A percentile compares a stretch with the other conserved stretches of the same genome.
Evolutionary conservation across 805 yeast species (phyloP).

Genomic region (Wickerhamiella qilinensis): DNA sequence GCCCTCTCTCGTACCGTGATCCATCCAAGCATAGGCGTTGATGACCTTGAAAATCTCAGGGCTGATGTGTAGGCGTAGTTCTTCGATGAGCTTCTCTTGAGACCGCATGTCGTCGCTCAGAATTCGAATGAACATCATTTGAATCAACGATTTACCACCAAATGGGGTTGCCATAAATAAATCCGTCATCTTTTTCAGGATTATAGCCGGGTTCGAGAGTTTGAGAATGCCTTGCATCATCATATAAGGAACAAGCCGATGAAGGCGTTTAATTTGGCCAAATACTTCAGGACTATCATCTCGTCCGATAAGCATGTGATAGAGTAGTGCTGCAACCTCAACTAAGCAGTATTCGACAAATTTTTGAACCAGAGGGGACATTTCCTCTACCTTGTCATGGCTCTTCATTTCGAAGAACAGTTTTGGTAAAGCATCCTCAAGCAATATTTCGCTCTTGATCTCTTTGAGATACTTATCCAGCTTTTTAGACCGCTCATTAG

Average conservation of each 20-base stretch:
- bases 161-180: slow-evolving; percentile 67
- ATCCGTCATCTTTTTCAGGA: slow-evolving; percentile 66
- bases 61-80: slow-evolving; percentile 28
- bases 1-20: slow-evolving; percentile 15
- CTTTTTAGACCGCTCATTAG: slow-evolving; percentile 37
- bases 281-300: slow-evolving; percentile 69
- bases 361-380: slow-evolving; percentile 51
- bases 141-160: slow-evolving; percentile 52
- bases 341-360: slow-evolving; percentile 72
- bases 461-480: slow-evolving; percentile 42
- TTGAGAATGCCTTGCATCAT: slow-evolving; percentile 60
- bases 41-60: slow-evolving; percentile 14
- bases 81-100: slow-evolving; percentile 37
- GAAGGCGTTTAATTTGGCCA: slow-evolving; percentile 53
- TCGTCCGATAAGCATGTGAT: slow-evolving; percentile 61
- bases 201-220: slow-evolving; percentile 75
- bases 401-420: slow-evolving; percentile 52
- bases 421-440: slow-evolving; percentile 38
- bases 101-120: slow-evolving; percentile 59
- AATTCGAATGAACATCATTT: slow-evolving; percentile 55
- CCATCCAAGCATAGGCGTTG: slow-evolving; percentile 11
- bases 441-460: slow-evolving; percentile 39
- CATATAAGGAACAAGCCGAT: slow-evolving; percentile 63
- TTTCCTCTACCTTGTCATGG: slow-evolving; percentile 33
- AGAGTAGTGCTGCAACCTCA: slow-evolving; percentile 70